Evolutionary conservation across 163 green algal species (phyloP).

Genomic region (Prototheca wickerhamii): DNA sequence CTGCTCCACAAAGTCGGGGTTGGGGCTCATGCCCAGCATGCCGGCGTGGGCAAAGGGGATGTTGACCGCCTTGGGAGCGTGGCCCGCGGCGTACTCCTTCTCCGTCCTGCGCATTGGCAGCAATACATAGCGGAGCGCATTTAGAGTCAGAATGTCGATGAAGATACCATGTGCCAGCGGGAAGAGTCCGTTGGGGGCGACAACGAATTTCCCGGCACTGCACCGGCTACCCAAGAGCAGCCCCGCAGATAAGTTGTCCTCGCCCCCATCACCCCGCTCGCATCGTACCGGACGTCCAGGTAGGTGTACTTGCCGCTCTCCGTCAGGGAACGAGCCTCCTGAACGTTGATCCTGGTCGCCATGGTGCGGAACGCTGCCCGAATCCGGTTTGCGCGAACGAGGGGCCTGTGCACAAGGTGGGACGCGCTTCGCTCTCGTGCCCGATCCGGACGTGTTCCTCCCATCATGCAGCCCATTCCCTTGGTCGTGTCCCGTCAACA

Average conservation of each 20-base stretch:
- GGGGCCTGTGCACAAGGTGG: not conserved
- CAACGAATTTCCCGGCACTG: no score
- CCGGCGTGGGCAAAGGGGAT: constrained; percentile 8
- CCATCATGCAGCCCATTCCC: no score
- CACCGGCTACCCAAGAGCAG: no score
- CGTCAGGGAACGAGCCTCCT: not conserved
- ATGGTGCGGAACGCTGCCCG: not conserved
- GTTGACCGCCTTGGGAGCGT: constrained; percentile 5
- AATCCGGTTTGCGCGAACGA: not conserved
- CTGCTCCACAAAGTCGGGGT: constrained; percentile 10
- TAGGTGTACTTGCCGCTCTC: not conserved
- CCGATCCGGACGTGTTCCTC: no score
- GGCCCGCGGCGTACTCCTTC: constrained; percentile 12
- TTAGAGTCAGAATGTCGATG: not conserved
- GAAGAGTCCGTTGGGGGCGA: no score
- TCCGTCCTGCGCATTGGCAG: constrained; percentile 6
- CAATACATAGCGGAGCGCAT: not conserved
- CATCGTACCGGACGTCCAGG: constrained; percentile 13
- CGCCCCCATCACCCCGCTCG: not conserved
- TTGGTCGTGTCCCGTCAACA: no score
- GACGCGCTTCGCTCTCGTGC: no score
- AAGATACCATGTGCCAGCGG: not conserved
- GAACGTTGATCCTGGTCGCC: not conserved
- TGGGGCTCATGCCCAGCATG: constrained; percentile 1
- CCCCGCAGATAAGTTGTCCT: no score